These are phyloP conservation scores for Aspergillus mulundensis DNA, from an alignment of 495 filamentous ascomycete species.

Conservation along the genomic window DNA sequence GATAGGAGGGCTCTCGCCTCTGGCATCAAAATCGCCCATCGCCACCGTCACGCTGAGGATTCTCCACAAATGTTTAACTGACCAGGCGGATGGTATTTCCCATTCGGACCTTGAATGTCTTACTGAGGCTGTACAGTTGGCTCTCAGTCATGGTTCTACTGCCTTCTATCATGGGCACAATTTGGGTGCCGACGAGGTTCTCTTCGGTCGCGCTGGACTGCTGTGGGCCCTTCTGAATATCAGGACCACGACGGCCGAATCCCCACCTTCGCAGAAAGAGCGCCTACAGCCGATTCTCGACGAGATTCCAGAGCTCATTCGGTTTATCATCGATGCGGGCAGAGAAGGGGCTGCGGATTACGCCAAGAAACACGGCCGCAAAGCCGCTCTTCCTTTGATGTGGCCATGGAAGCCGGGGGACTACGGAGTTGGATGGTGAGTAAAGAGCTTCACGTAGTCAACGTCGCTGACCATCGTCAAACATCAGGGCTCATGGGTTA, in stretches of 20 bases:
- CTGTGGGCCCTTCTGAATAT: slow-evolving; percentile 41
- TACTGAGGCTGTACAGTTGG: slow-evolving; percentile 25
- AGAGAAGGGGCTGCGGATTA: slow-evolving; percentile 30
- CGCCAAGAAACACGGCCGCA: slow-evolving; percentile 24
- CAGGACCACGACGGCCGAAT: slow-evolving; percentile 21
- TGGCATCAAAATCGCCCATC: slow-evolving; percentile 29
- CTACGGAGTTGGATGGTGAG: slow-evolving; percentile 42
- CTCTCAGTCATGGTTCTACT: slow-evolving; percentile 32
- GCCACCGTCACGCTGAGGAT: slow-evolving; percentile 20
- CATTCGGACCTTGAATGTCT: slow-evolving; percentile 27
- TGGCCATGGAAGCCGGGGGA: slow-evolving; percentile 42
- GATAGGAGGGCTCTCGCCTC: slow-evolving; percentile 31
- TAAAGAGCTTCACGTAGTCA: not conserved
- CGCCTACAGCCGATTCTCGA: slow-evolving; percentile 22
- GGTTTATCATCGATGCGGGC: slow-evolving; percentile 34
- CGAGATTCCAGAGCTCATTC: slow-evolving; percentile 27
- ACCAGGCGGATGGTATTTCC: slow-evolving; percentile 14
- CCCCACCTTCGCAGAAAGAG: slow-evolving; percentile 7
- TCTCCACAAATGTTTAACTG: slow-evolving; percentile 21
- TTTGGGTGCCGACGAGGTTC: slow-evolving; percentile 40
- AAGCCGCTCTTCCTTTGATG: slow-evolving; percentile 42
- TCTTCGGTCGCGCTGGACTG: slow-evolving; percentile 43
- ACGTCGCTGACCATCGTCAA: not conserved
- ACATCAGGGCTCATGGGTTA: slow-evolving; percentile 28
- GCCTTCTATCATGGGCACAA: slow-evolving; percentile 26